Evolutionary conservation across 805 yeast species (phyloP).

Genomic region (Hanseniaspora jakobsenii): DNA sequence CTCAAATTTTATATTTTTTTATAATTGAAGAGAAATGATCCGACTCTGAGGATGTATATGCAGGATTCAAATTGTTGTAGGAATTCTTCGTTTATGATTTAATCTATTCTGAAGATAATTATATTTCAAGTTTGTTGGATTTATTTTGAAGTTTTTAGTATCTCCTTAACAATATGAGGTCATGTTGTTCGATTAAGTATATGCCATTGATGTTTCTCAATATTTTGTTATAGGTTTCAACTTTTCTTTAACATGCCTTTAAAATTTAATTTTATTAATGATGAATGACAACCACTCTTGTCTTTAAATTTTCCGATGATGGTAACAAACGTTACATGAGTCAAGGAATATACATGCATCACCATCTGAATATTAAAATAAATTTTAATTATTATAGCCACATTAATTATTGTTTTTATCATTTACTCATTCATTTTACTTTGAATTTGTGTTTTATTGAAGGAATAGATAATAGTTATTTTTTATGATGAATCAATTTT

Average conservation of each 20-base stretch:
- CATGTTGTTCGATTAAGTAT: conserved; percentile 4
- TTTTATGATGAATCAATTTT: conserved; percentile 48
- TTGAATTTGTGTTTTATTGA: conserved; percentile 8
- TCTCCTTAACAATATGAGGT: conserved; percentile 10
- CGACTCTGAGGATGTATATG: conserved; percentile 60
- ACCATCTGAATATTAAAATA: conserved; percentile 63
- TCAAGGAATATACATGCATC: conserved; percentile 88
- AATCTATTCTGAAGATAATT: conserved; percentile 1
- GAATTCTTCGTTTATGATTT: conserved; percentile 71
- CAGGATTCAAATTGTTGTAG: conserved; percentile 52
- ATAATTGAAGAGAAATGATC: conserved; percentile 1
- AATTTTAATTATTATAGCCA: conserved; percentile 2
- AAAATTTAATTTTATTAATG: conserved; percentile 26
- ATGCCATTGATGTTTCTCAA: too few species aligned
- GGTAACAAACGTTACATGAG: conserved; percentile 43
- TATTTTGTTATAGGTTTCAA: not conserved
- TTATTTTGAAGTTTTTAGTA: not conserved
- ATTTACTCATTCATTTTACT: too few species aligned
- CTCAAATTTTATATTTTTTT: not conserved
- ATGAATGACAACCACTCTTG: conserved; percentile 31
- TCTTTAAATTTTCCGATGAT: conserved; percentile 31
- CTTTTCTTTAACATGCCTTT: not conserved
- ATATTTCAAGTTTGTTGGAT: not conserved
- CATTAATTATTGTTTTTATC: conserved; percentile 1
- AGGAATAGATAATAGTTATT: not conserved